Percentiles rank a stretch among this genome's conserved stretches.
These are phyloP conservation scores for Penicillium crystallinum DNA, from an alignment of 495 filamentous ascomycete genomes.

Conservation along the genomic window DNA sequence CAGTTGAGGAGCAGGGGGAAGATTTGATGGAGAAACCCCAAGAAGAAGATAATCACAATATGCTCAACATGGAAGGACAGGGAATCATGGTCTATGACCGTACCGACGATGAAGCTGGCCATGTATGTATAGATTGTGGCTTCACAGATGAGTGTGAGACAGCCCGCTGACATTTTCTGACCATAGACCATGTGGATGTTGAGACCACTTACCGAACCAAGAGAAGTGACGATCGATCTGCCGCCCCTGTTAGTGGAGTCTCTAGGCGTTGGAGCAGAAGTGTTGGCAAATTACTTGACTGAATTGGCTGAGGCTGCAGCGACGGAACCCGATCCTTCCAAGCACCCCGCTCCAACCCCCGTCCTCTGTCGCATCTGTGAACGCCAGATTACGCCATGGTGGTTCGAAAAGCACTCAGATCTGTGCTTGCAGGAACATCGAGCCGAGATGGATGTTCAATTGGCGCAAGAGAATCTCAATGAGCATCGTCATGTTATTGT, in stretches of 20 bases:
- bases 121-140: slow-evolving; percentile 55
- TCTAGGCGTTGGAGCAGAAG: slow-evolving; percentile 87
- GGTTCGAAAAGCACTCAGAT: slow-evolving; percentile 99
- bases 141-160: background rate
- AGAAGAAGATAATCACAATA: slow-evolving; percentile 44
- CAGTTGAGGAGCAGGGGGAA: slow-evolving; percentile 16
- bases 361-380: slow-evolving; percentile 97
- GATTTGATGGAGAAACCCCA: slow-evolving; percentile 33
- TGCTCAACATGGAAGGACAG: slow-evolving; percentile 84
- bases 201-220: slow-evolving; percentile 79
- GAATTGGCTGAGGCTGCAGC: slow-evolving; percentile 78
- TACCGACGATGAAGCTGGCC: slow-evolving; percentile 73
- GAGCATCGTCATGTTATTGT: slow-evolving; percentile 96
- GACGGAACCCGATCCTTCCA: slow-evolving; percentile 80
- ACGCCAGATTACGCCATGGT: slow-evolving; percentile 97
- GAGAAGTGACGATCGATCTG: slow-evolving; percentile 92
- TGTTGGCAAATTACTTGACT: slow-evolving; percentile 90
- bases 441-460: slow-evolving; percentile 94
- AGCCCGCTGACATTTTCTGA: slow-evolving; percentile 16
- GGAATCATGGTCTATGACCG: slow-evolving; percentile 97
- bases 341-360: slow-evolving; percentile 80
- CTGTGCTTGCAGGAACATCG: slow-evolving; percentile 92
- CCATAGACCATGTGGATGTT: slow-evolving; percentile 98
- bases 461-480: slow-evolving; percentile 86
- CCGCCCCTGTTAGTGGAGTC: slow-evolving; percentile 88